Conservation (phyloP, 352 stramenopile genomes). For the Globisporangium sylvaticum region DNA sequence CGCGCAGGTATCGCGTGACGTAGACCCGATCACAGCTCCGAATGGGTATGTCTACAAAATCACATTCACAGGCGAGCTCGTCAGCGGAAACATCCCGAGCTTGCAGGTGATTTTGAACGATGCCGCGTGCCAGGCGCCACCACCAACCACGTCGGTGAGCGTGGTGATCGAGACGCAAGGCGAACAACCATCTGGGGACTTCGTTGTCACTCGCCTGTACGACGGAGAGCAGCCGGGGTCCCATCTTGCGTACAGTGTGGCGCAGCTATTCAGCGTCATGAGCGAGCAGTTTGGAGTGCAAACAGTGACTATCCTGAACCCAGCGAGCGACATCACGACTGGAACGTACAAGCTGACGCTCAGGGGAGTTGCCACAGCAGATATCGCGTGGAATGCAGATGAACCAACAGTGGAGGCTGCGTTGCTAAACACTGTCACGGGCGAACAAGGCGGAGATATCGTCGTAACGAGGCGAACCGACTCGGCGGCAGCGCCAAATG, state of each 20-base stretch:
- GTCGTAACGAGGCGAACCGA: conserved; percentile 51
- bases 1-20: conserved; percentile 47
- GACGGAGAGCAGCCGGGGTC: conserved; percentile 40
- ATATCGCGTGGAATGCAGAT: conserved; percentile 56
- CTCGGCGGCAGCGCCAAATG: conserved; percentile 35
- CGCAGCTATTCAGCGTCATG: conserved; percentile 67
- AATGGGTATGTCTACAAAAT: conserved; percentile 61
- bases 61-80: conserved; percentile 61
- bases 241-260: conserved; percentile 53
- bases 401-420: conserved; percentile 41
- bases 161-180: conserved; percentile 24
- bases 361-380: conserved; percentile 17
- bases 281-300: conserved; percentile 71
- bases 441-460: conserved; percentile 26
- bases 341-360: conserved; percentile 44
- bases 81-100: conserved; percentile 45
- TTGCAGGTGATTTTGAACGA: conserved; percentile 21
- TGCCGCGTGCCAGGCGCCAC: conserved; percentile 15
- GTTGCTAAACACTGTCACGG: conserved; percentile 19
- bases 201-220: conserved; percentile 50
- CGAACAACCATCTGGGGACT: conserved; percentile 24
- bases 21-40: conserved; percentile 31
- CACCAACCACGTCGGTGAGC: conserved; percentile 22
- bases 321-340: conserved; percentile 29
- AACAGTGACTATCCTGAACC: conserved; percentile 48